These are phyloP conservation scores for Ettlia oleoabundans DNA, from an alignment of 139 green algal species.

Conservation along the genomic window DNA sequence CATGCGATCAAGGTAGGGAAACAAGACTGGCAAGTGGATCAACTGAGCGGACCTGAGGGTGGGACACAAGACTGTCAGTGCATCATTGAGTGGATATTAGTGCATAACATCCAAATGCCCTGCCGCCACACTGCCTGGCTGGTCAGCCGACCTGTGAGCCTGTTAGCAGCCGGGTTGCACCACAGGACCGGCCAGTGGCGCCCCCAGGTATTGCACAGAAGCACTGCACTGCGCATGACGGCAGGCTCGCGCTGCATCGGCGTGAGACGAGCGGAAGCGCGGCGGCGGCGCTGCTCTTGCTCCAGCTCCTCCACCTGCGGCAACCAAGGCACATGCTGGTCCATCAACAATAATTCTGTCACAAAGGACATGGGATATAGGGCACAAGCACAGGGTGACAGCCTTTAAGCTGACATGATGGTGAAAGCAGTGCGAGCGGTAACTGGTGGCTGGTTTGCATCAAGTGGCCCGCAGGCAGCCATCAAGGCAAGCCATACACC, in stretches of 20 bases:
- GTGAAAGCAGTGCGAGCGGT: too few relatives aligned
- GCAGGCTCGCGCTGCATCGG: not conserved
- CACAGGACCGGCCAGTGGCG: conserved; percentile 13
- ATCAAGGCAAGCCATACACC: too few relatives aligned
- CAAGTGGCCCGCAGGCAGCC: too few relatives aligned
- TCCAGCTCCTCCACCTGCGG: not conserved
- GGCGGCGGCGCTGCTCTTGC: not conserved
- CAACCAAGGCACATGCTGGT: too few relatives aligned
- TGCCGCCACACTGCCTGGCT: not conserved
- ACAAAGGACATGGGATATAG: too few relatives aligned
- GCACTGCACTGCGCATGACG: not conserved
- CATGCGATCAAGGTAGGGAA: too few relatives aligned
- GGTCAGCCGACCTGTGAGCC: not conserved
- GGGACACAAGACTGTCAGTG: not conserved
- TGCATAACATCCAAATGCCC: too few relatives aligned
- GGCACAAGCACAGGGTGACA: too few relatives aligned
- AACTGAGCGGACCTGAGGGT: not conserved
- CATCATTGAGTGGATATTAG: too few relatives aligned
- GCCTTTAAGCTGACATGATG: too few relatives aligned
- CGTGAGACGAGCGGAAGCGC: not conserved
- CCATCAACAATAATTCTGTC: too few relatives aligned
- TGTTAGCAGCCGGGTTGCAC: not conserved
- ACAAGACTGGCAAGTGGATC: not conserved
- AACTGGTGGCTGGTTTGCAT: too few relatives aligned
- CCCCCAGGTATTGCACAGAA: conserved; percentile 7